Evolutionary conservation across 768 basidiomycete genomes (phyloP), one percentile per base, ranked within the genome.

Genomic region (Pulveroboletus sp.): DNA sequence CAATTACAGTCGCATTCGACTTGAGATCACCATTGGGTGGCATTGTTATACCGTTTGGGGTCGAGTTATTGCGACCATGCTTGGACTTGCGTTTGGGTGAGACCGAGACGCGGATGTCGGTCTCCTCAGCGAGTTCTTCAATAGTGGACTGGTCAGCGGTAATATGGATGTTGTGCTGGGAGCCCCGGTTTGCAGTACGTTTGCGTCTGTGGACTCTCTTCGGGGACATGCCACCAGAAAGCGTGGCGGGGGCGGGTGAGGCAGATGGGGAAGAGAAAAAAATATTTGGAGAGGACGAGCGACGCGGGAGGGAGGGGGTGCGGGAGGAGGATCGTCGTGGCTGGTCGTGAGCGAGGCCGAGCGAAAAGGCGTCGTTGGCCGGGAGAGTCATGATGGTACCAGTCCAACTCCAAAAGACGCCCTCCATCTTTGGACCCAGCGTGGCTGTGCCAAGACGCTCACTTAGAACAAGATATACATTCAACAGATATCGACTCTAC

Each of bases 261-360:
- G 21, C 4, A 21, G 21, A 21, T 21, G 21, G 21, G 21, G 21
- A 21, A 21, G 74, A 62, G 56, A 78, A 76, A 14, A 74, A 55
- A 39, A 76, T 64, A 55, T 75, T 73, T 9, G 77, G 77, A 4
- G 79, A 78, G 7, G 77, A 71, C 4, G 78, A 78, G 48, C 77
- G 76, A 35, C 65, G 50, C 58, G 66, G 65, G 13, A 62, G 32
- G 36, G 61, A 63, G 7, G 63, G 55, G 0, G 63, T 54, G 36
- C 63, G 64, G 10, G 61, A 65, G 11, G 57, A 57, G 6, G 61
- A 24, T 11, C 67, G 68, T 44, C 68, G 66, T 27, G 55, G 60
- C 47, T 62, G 65, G 62, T 71, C 68, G 60, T 69, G 67, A 17
- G 66, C 66, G 27, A 68, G 66, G 36, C 68, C 66, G 46, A 68